phyloP scores from a whole-genome alignment of 768 basidiomycete genomes.

The Lyophyllum decastes region DNA sequence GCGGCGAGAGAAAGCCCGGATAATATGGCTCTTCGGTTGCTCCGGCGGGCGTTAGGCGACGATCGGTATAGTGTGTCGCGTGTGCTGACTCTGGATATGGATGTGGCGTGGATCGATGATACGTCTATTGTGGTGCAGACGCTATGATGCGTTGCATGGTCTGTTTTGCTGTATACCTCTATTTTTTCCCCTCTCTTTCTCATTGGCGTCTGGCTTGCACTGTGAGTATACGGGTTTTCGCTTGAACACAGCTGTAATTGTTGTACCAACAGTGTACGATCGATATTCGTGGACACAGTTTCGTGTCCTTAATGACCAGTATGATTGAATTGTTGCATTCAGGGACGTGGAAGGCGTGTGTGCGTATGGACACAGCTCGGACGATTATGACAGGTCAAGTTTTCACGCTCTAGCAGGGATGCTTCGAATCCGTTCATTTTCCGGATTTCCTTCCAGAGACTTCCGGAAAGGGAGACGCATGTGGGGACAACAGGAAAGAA shows the following conservation, averaged over 20 bases:
- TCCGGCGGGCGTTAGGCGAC: constrained; percentile 58
- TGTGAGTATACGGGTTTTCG: constrained; percentile 2
- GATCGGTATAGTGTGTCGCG: constrained; percentile 54
- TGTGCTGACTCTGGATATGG: constrained; percentile 65
- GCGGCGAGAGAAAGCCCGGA: constrained; percentile 16
- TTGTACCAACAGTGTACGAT: constrained; percentile 11
- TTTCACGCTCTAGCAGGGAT: too few relatives aligned
- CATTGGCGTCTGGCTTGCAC: neutral
- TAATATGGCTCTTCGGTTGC: constrained; percentile 60
- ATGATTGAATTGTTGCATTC: neutral
- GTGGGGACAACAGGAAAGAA: too few relatives aligned
- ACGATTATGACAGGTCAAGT: too few relatives aligned
- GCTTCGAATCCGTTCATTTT: too few relatives aligned
- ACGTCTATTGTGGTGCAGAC: constrained; percentile 66
- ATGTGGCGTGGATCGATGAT: constrained; percentile 68
- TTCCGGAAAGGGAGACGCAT: too few relatives aligned
- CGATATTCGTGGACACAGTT: constrained; percentile 5
- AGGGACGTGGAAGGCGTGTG: neutral
- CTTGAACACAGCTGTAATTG: constrained; percentile 1
- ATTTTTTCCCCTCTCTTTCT: neutral
- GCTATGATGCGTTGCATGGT: constrained; percentile 33
- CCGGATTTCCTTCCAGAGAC: too few relatives aligned
- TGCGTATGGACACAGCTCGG: too few relatives aligned
- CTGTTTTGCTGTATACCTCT: neutral
- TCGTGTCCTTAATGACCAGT: neutral